Base-by-base conservation (phyloP, 108 stramenopile species). In the Phaeodactylum tricornutum region DNA sequence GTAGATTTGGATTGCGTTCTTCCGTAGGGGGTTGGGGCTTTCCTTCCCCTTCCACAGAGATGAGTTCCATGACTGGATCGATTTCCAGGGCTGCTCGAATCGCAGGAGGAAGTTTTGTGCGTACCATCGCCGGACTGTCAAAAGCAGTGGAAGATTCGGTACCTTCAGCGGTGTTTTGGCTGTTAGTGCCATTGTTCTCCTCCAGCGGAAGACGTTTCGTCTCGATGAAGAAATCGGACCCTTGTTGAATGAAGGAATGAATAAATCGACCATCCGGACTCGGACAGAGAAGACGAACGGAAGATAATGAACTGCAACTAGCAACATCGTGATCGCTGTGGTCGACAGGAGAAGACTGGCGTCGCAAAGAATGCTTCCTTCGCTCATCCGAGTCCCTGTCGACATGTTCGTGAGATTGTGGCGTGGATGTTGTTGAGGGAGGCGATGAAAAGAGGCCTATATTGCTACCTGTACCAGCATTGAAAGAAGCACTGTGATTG, bases 211-310 rank as follows among this genome's bases (percentile, higher is more conserved):
- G 69, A 19, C 65, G 40, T 8, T 61, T 67, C 0, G 79, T 71
- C 24, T 78, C 64, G 29, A 85, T 76, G 21, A 47, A 55, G 23
- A 42, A 52, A 22, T 34, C 55, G n/a, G n/a, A n/a, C n/a, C n/a
- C n/a, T n/a, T n/a, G n/a, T 9, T 28, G 52, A 23, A 41, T 28
- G 19, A 78, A 60, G 15, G 79, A 76, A 60, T 81, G 74, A 15
- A 80, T 53, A 32, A 74, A 61, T 34, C 66, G 45, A 20, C 77
- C 76, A 59, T 78, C 79, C 34, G 74, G 63, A 42, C 75, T 77
- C 20, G 59, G 47, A 38, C 78, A 84, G 0, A 74, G 71, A 9
- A 74, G 59, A 20, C 56, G 44, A 21, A 69, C 67, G 14, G 66
- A 61, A 33, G 66, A 55, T 3, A 37, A 57, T 40, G n/a, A n/a